Conservation (phyloP, 1,284 basidiomycete genomes). For the Cerrena zonata region DNA sequence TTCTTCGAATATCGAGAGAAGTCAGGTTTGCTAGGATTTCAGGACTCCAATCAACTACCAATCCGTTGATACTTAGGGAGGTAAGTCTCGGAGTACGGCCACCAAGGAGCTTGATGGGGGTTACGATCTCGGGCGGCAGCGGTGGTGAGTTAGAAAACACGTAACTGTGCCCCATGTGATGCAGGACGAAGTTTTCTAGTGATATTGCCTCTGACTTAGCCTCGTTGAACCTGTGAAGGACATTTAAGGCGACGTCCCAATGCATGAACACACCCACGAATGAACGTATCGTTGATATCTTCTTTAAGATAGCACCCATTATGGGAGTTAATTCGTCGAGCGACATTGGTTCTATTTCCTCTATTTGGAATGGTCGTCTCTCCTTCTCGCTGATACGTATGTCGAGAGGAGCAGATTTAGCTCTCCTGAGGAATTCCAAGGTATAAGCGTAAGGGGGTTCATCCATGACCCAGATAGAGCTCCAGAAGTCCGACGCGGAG, state of each 20-base stretch:
- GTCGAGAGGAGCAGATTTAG: conserved; percentile 47
- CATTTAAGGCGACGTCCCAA: conserved; percentile 44
- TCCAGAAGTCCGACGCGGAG: conserved; percentile 20
- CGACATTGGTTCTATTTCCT: conserved; percentile 30
- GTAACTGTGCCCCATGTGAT: conserved; percentile 32
- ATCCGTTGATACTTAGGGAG: conserved; percentile 47
- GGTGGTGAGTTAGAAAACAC: too few species aligned
- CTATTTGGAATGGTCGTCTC: not conserved
- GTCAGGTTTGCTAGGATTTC: conserved; percentile 45
- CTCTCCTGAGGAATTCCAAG: conserved; percentile 47
- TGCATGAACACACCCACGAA: conserved; percentile 48
- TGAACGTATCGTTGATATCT: conserved; percentile 48
- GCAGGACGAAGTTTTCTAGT: conserved; percentile 55
- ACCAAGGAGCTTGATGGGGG: conserved; percentile 40
- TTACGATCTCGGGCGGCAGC: conserved; percentile 16
- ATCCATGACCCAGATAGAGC: conserved; percentile 43
- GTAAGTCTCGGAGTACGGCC: conserved; percentile 39
- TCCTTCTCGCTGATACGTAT: conserved; percentile 39
- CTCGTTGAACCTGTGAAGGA: conserved; percentile 41
- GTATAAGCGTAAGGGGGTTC: conserved; percentile 43
- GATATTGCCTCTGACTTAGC: conserved; percentile 31
- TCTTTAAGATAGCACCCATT: conserved; percentile 41
- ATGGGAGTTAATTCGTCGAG: conserved; percentile 38
- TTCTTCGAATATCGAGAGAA: conserved; percentile 54
- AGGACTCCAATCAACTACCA: conserved; percentile 50